Conservation (phyloP, 495 filamentous ascomycete genomes). For the Penicillium subrubescens region DNA sequence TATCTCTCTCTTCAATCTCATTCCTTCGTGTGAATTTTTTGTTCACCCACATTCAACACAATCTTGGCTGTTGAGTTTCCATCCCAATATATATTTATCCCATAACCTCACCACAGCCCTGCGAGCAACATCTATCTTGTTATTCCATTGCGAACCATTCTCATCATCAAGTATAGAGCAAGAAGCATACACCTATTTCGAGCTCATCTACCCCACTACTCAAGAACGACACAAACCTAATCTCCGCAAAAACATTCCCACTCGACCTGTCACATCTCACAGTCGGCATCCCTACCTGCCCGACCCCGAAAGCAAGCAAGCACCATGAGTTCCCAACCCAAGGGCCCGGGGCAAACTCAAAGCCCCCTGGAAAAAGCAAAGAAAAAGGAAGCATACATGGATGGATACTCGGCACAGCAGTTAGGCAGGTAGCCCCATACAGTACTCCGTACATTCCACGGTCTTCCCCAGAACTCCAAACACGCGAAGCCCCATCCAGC, state of each 20-base stretch:
- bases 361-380: constrained; percentile 10
- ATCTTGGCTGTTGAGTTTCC: not conserved
- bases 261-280: not conserved
- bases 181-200: not conserved
- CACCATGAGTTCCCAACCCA: not conserved
- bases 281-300: not conserved
- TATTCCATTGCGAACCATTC: too few relatives aligned
- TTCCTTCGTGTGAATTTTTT: not conserved
- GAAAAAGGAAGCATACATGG: not conserved
- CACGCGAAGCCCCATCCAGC: constrained; percentile 9
- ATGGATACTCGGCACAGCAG: too few relatives aligned
- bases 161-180: not conserved
- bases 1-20: not conserved
- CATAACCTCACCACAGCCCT: not conserved
- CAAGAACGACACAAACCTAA: not conserved
- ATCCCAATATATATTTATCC: not conserved
- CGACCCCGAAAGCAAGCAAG: not conserved
- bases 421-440: not conserved
- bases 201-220: not conserved
- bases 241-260: not conserved
- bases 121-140: too few relatives aligned
- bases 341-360: constrained; percentile 7
- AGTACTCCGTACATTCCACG: constrained; percentile 8
- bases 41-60: not conserved
- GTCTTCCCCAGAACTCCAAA: constrained; percentile 11